These are phyloP conservation scores for Boletus austroedulis DNA, from an alignment of 1,284 basidiomycete genomes.

Conservation along the genomic window DNA sequence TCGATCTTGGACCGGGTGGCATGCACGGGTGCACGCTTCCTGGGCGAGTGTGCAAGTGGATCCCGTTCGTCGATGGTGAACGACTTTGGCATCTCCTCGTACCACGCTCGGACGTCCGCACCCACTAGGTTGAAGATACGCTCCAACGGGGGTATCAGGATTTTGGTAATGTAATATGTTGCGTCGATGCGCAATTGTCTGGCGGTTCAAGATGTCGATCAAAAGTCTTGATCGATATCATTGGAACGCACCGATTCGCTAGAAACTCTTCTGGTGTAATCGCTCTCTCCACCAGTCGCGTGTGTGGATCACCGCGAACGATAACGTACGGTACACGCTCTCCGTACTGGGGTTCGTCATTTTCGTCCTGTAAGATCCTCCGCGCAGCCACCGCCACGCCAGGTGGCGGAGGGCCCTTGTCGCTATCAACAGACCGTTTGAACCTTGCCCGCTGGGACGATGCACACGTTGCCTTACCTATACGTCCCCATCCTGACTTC, in stretches of 20 bases:
- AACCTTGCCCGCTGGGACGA: not conserved
- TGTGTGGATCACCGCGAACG: constrained; percentile 59
- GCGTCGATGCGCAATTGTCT: constrained; percentile 24
- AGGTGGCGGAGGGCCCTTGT: constrained; percentile 83
- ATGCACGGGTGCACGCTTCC: constrained; percentile 41
- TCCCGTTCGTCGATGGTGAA: constrained; percentile 31
- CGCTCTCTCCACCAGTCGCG: constrained; percentile 80
- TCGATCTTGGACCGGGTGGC: constrained; percentile 56
- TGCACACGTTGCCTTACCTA: constrained; percentile 48
- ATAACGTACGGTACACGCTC: constrained; percentile 95
- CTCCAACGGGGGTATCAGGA: constrained; percentile 87
- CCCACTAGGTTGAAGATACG: constrained; percentile 92
- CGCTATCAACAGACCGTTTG: constrained; percentile 42
- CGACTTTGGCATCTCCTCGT: constrained; percentile 79
- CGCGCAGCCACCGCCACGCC: constrained; percentile 86
- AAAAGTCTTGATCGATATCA: not conserved
- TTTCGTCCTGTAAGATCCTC: constrained; percentile 71
- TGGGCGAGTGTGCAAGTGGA: constrained; percentile 40
- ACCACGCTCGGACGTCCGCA: constrained; percentile 88
- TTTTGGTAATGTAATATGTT: constrained; percentile 86
- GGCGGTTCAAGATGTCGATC: not conserved
- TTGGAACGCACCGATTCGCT: constrained; percentile 53
- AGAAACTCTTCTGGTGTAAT: constrained; percentile 79
- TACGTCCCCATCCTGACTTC: constrained; percentile 92
- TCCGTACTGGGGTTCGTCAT: constrained; percentile 86